Evolutionary conservation across 2,329 filamentous ascomycete species (phyloP).

Genomic region (Pseudocercospora cruenta): DNA sequence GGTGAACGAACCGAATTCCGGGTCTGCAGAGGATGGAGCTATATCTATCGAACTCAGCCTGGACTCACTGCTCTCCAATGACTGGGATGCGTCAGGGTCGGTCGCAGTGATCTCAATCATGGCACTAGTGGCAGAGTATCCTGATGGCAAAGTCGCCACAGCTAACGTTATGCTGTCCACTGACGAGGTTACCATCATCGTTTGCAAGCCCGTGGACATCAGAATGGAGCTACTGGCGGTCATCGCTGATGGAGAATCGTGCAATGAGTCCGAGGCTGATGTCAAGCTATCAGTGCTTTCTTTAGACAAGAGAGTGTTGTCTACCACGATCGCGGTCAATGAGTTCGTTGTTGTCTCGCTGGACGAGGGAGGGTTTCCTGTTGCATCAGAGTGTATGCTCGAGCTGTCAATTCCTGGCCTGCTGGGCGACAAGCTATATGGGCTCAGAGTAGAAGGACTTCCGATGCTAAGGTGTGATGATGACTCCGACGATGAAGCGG

Average conservation of each 20-base stretch:
- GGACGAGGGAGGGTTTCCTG: background rate
- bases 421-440: too few relatives aligned
- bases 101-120: background rate
- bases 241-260: background rate
- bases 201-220: background rate
- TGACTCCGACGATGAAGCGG: too few relatives aligned
- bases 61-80: background rate
- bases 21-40: background rate
- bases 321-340: background rate
- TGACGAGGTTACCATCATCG: background rate
- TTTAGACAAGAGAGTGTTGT: background rate
- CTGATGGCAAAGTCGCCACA: background rate
- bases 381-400: too few relatives aligned
- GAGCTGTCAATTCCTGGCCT: too few relatives aligned
- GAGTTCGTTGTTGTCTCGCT: background rate
- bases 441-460: too few relatives aligned
- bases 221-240: background rate
- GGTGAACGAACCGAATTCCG: background rate
- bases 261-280: background rate
- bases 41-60: background rate
- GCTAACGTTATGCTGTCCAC: background rate
- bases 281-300: background rate
- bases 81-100: background rate
- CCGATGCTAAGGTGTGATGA: too few relatives aligned
- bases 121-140: background rate